These are phyloP conservation scores for Suillus plorans DNA, from an alignment of 768 basidiomycete genomes.

Conservation along the genomic window DNA sequence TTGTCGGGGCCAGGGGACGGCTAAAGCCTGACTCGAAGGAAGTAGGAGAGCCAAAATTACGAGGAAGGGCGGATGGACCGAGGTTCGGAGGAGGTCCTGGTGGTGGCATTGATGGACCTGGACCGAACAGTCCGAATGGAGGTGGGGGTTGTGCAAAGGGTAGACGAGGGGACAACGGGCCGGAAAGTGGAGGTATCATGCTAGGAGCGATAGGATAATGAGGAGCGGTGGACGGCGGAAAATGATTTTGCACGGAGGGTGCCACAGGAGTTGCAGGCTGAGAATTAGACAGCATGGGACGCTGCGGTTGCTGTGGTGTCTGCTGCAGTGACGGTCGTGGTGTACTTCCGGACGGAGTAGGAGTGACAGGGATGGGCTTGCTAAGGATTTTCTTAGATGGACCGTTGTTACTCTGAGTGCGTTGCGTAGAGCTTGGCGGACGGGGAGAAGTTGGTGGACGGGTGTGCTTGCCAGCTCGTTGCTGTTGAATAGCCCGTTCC, in stretches of 20 bases:
- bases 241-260: slow-evolving; percentile 29
- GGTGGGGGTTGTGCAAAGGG: slow-evolving; percentile 43
- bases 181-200: slow-evolving; percentile 40
- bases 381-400: slow-evolving; percentile 60
- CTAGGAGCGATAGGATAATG: slow-evolving; percentile 47
- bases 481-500: slow-evolving; percentile 42
- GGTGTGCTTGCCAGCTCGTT: slow-evolving; percentile 46
- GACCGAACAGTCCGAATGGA: slow-evolving; percentile 50
- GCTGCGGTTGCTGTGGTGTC: slow-evolving; percentile 39
- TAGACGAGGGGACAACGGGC: slow-evolving; percentile 53
- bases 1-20: slow-evolving; percentile 40
- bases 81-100: slow-evolving; percentile 45
- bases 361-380: slow-evolving; percentile 37
- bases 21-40: slow-evolving; percentile 53
- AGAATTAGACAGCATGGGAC: slow-evolving; percentile 34
- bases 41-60: slow-evolving; percentile 49
- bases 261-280: slow-evolving; percentile 48
- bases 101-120: slow-evolving; percentile 44
- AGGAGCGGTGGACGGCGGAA: slow-evolving; percentile 46
- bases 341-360: slow-evolving; percentile 21
- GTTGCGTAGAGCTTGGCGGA: slow-evolving; percentile 47
- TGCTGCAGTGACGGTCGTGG: slow-evolving; percentile 25
- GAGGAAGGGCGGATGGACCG: slow-evolving; percentile 53
- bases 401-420: slow-evolving; percentile 46
- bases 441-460: slow-evolving; percentile 55